Percentiles rank a stretch among this genome's conserved stretches.
Evolutionary conservation across 1,284 basidiomycete genomes (phyloP).

Genomic region (Cutaneotrichosporon cavernicola): DNA sequence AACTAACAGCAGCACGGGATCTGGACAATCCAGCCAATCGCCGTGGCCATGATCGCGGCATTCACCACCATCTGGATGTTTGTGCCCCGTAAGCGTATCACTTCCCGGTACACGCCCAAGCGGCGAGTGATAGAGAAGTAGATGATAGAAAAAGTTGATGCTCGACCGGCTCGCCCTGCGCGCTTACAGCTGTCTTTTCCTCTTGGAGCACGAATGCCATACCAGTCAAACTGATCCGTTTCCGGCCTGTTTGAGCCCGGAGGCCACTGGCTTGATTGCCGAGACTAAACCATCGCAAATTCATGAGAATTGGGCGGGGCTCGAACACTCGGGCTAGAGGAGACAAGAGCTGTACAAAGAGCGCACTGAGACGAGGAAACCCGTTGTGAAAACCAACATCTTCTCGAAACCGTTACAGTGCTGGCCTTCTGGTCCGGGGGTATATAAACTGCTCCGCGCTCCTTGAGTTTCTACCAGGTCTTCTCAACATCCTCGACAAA

Average conservation of each 20-base stretch:
- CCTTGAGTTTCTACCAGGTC: too few relatives aligned
- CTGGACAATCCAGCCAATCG: conserved; percentile 25
- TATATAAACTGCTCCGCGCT: too few relatives aligned
- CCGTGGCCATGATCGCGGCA: conserved; percentile 20
- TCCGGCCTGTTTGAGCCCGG: conserved; percentile 43
- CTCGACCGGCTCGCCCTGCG: conserved; percentile 48
- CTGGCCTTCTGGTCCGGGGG: background rate
- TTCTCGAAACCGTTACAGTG: conserved; percentile 2
- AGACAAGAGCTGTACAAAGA: background rate
- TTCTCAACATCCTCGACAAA: conserved; percentile 21
- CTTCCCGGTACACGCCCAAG: conserved; percentile 1
- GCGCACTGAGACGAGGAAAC: background rate
- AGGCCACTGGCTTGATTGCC: conserved; percentile 38
- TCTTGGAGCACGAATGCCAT: conserved; percentile 49
- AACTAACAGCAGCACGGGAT: conserved; percentile 18
- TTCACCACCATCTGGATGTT: conserved; percentile 17
- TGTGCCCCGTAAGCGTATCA: conserved; percentile 16
- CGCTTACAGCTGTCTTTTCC: conserved; percentile 48
- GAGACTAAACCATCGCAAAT: background rate
- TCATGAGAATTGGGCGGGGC: background rate
- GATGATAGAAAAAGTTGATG: conserved; percentile 43
- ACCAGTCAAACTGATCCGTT: conserved; percentile 51
- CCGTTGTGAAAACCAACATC: background rate
- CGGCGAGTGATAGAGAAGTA: background rate
- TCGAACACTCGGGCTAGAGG: background rate